phyloP scores from a whole-genome alignment of 768 basidiomycete genomes.

The Boletellus emodensis region DNA sequence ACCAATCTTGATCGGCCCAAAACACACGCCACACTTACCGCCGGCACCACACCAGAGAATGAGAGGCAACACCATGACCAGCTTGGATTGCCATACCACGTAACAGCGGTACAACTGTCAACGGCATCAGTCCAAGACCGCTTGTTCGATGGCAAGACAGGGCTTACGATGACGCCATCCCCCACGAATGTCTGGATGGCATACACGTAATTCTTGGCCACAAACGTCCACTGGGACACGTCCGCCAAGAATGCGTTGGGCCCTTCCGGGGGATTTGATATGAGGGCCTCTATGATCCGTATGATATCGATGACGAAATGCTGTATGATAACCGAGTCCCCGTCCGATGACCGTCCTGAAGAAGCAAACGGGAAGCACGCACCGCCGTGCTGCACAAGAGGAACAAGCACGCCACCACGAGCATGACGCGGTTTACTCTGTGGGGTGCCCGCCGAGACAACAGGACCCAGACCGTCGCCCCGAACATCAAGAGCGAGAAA shows the following conservation, averaged over 20 bases:
- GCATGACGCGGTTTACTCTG: slow-evolving; percentile 14
- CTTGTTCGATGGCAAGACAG: neutral
- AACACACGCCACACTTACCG: slow-evolving; percentile 4
- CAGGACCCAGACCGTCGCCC: slow-evolving; percentile 22
- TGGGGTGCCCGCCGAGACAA: neutral
- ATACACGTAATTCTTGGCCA: slow-evolving; percentile 21
- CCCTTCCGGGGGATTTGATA: slow-evolving; percentile 18
- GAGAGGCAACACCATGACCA: slow-evolving; percentile 20
- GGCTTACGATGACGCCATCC: slow-evolving; percentile 22
- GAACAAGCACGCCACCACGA: slow-evolving; percentile 19
- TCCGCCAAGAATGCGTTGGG: slow-evolving; percentile 22
- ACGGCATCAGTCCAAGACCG: neutral
- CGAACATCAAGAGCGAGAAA: slow-evolving; percentile 31
- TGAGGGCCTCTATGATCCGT: slow-evolving; percentile 19
- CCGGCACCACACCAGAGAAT: slow-evolving; percentile 24
- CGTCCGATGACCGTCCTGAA: neutral
- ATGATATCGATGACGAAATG: slow-evolving; percentile 17
- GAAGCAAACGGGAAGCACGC: neutral
- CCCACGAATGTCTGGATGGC: slow-evolving; percentile 22
- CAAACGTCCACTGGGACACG: slow-evolving; percentile 20
- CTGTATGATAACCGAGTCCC: neutral
- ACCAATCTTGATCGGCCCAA: slow-evolving; percentile 6
- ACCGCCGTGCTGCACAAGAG: slow-evolving; percentile 25
- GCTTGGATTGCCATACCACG: slow-evolving; percentile 24
- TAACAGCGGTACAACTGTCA: slow-evolving; percentile 17